Evolutionary conservation across 192 early-diverging fungal genomes (phyloP).

Genomic region (Linnemannia exigua): DNA sequence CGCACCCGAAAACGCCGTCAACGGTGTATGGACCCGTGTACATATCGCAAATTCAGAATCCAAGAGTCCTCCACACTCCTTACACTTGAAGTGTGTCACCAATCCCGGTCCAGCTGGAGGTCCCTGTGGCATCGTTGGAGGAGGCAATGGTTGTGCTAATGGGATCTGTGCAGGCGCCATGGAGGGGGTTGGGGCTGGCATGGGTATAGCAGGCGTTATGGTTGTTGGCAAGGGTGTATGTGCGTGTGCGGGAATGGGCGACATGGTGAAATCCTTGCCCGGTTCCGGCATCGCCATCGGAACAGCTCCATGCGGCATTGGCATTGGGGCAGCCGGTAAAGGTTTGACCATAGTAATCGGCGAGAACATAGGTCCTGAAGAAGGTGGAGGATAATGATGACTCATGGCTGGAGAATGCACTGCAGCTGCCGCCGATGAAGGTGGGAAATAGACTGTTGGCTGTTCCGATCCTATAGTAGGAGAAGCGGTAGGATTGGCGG

Average conservation of each 20-base stretch:
- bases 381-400: background rate
- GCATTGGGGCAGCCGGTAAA: background rate
- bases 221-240: background rate
- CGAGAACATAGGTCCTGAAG: background rate
- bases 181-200: background rate
- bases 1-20: background rate
- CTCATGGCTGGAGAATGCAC: background rate
- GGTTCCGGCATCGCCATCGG: background rate
- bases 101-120: background rate
- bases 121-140: background rate
- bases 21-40: slow-evolving; percentile 13
- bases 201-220: background rate
- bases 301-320: background rate
- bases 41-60: slow-evolving; percentile 12
- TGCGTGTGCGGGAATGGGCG: background rate
- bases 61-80: slow-evolving; percentile 11
- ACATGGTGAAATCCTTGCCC: background rate
- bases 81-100: slow-evolving; percentile 11
- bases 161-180: background rate
- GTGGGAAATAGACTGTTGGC: background rate
- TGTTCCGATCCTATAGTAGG: background rate
- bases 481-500: background rate
- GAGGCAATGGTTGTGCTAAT: background rate
- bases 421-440: background rate
- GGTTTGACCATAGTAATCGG: background rate